phyloP scores from a whole-genome alignment of 2,329 filamentous ascomycete species.

The Penicillium sp. region DNA sequence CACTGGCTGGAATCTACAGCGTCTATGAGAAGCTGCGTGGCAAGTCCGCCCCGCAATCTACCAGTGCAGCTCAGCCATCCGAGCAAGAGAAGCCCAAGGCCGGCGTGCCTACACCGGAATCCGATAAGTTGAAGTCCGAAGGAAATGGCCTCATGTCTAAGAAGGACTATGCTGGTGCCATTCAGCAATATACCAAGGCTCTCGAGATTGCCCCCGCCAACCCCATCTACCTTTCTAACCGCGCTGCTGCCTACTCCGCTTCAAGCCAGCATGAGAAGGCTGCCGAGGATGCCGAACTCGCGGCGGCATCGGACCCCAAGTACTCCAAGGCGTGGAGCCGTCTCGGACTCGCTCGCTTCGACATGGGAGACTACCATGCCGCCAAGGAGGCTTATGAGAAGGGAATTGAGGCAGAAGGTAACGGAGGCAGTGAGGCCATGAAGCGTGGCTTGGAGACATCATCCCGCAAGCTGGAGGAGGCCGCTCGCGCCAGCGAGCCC shows the following conservation, averaged over 20 bases:
- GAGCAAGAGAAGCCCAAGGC: conserved; percentile 42
- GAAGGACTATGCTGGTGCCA: conserved; percentile 83
- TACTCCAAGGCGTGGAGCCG: conserved; percentile 98
- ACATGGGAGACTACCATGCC: conserved; percentile 84
- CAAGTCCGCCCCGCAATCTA: conserved; percentile 53
- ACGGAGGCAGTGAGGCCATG: conserved; percentile 94
- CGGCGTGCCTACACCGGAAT: conserved; percentile 61
- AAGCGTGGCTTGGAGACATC: conserved; percentile 95
- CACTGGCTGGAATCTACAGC: conserved; percentile 85
- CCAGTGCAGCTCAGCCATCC: conserved; percentile 42
- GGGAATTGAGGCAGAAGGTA: conserved; percentile 92
- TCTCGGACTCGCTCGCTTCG: conserved; percentile 86
- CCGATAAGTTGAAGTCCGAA: conserved; percentile 83
- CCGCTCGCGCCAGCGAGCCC: conserved; percentile 58
- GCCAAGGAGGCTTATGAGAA: conserved; percentile 92
- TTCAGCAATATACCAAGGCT: conserved; percentile 85
- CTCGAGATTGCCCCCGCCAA: conserved; percentile 79
- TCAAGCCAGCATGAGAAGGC: conserved; percentile 82
- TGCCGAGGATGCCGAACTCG: conserved; percentile 84
- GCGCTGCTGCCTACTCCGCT: conserved; percentile 88
- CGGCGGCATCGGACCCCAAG: conserved; percentile 80
- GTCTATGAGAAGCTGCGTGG: conserved; percentile 94
- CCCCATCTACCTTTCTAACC: conserved; percentile 96
- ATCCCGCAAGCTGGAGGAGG: conserved; percentile 81
- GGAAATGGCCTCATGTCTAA: conserved; percentile 94